Evolutionary conservation across 176 grass and related monocot species (phyloP), one percentile per base, ranked within the genome.

Genomic region (Carex pumila): DNA sequence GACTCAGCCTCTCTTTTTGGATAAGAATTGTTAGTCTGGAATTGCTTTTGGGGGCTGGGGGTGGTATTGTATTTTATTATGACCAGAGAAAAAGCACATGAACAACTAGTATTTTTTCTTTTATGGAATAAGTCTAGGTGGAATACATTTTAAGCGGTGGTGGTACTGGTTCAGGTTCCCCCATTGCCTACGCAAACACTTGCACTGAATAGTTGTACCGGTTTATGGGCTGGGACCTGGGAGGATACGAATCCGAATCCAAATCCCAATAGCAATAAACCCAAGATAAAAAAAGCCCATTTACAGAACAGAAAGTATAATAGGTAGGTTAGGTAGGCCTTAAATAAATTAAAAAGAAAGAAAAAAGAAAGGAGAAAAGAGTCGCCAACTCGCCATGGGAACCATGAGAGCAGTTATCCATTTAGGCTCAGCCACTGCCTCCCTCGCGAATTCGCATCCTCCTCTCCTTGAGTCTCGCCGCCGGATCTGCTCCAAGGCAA

Each of bases 401-500:
- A 25, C 50, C 71, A 88, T 86, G 88, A 84, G 25, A 77, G 76
- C 15, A 71, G 37, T 85, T 87, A 85, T 85, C 88, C 90, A 88
- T 85, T 25, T 25, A 25, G 25, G 25, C 25, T 87, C 87, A 62
- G 58, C 66, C 85, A 30, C 65, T 82, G 66, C 59, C 49, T 72
- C 86, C 18, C 57, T 75, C n/a, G 63, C 30, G 25, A 25, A 25
- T 25, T 25, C 25, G 25, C 25, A 25, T 56, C 85, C 31, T 56
- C 64, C 32, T 49, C 64, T 73, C 63, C 77, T 56, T 41, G 58
- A 61, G 8, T 41, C 71, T 79, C 83, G 57, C 80, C 73, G 34
- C 80, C 73, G 34, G 61, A 78, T 86, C n/a, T 14, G 39, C 18
- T 37, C 73, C 54, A 13, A 43, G 25, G n/a, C 17, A 15, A 31